Conservation (phyloP, 805 yeast genomes). For the Wickerhamomyces alni region DNA sequence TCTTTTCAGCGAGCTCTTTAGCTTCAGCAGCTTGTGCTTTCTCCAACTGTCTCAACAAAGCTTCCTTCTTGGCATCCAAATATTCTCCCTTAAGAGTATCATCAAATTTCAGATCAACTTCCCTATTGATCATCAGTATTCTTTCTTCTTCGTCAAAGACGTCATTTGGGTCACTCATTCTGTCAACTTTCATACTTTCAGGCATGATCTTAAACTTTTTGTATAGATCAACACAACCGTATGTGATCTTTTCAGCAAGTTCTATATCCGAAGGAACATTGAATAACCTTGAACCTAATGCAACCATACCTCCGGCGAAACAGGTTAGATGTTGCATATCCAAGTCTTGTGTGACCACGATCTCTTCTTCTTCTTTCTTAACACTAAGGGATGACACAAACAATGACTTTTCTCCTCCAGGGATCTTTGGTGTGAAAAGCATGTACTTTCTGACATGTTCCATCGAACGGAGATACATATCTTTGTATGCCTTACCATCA, state of each 20-base stretch:
- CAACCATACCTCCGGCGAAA: conserved; percentile 49
- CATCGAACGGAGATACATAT: conserved; percentile 31
- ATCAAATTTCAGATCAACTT: background rate
- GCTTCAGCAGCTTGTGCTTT: background rate
- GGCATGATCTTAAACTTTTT: conserved; percentile 38
- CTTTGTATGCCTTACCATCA: conserved; percentile 18
- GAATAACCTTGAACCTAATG: conserved; percentile 39
- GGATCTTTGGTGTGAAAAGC: conserved; percentile 39
- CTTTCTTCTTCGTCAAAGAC: conserved; percentile 15
- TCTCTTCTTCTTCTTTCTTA: conserved; percentile 18
- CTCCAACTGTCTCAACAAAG: background rate
- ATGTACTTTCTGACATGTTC: conserved; percentile 34
- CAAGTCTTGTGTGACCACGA: conserved; percentile 19
- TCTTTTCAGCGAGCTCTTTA: background rate
- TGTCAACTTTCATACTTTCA: conserved; percentile 30
- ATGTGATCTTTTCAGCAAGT: conserved; percentile 37
- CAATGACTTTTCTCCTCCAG: conserved; percentile 30
- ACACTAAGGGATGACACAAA: conserved; percentile 22
- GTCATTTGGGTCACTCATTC: conserved; percentile 17
- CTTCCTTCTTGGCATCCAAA: conserved; percentile 4
- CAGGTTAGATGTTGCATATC: conserved; percentile 46
- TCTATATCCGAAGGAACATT: conserved; percentile 29
- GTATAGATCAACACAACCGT: conserved; percentile 43
- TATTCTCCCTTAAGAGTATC: conserved; percentile 6
- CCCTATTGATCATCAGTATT: conserved; percentile 2